These are phyloP conservation scores for maize (Zea mays) DNA, from an alignment of 176 grass and related monocot genomes.

Conservation along the genomic window DNA sequence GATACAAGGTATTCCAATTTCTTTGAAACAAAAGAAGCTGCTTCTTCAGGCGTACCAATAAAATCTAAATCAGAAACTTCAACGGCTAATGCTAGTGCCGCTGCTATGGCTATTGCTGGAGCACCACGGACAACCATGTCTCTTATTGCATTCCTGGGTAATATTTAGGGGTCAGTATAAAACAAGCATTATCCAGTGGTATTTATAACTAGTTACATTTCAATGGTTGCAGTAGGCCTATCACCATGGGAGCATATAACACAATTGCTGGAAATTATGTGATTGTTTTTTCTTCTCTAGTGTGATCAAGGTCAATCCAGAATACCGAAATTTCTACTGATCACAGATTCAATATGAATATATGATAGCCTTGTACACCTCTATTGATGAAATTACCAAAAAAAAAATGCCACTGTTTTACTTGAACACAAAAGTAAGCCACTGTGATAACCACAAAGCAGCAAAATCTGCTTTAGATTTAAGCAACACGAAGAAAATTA, in stretches of 20 bases:
- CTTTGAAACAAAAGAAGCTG: slow-evolving; percentile 64
- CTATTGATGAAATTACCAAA: background rate
- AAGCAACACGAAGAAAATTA: background rate
- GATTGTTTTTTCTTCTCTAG: background rate
- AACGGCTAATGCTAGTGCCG: slow-evolving; percentile 67
- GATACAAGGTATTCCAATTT: slow-evolving; percentile 96
- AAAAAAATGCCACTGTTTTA: background rate
- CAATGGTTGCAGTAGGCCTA: background rate
- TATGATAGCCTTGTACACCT: background rate
- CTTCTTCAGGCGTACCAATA: slow-evolving; percentile 56
- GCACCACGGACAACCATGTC: slow-evolving; percentile 96
- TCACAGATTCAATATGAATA: background rate
- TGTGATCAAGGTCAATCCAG: background rate
- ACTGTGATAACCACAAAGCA: background rate
- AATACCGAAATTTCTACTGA: background rate
- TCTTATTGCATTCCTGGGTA: slow-evolving; percentile 74
- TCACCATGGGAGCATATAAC: background rate
- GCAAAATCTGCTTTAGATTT: background rate
- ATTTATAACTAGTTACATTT: slow-evolving; percentile 6
- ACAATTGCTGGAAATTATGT: background rate
- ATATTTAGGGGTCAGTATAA: slow-evolving; percentile 6
- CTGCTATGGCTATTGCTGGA: slow-evolving; percentile 90
- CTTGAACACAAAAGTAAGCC: background rate
- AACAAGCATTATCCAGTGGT: slow-evolving; percentile 5
- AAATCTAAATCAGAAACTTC: slow-evolving; percentile 70